Base-by-base conservation (phyloP, 129 eudicot genomes). In the Arctium lappa region DNA sequence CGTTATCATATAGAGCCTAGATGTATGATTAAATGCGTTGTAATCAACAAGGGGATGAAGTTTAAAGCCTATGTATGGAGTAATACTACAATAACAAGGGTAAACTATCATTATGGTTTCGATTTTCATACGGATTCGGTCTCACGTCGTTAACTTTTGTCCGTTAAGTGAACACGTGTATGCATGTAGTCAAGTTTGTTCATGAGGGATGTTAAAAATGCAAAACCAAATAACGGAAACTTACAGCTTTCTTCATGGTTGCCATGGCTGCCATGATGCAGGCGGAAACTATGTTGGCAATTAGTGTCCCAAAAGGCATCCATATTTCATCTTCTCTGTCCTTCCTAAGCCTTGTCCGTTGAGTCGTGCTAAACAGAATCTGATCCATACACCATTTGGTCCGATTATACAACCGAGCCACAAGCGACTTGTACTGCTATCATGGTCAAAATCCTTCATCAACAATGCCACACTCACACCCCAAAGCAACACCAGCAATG, bases 241-340 rank as follows among this genome's bases (percentile, higher is more conserved):
- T 81, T 82, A 96, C 99, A 76, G 85, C 88, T 89, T 90, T 93
- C 86, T 93, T 93, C 4, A 90, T 4, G 4, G 91, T 85, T 74
- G 99, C 99, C 15, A 93, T 91, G 6, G 90, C 91, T 72, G 99
- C 99, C 99, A 96, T 93, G 74, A 90, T 75, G 53, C 98, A 93
- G 6, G 94, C 90, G 0, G 99, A 97, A 66, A 86, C 77, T 48
- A 96, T 94, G 78, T 96, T 96, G 69, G 99, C 98, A 22, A 84
- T 82, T 32, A 96, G 76, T 16, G 99, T 96, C 48, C 99, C 99
- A 15, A 93, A 91, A 34, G 99, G 99, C 73, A 96, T 84, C 99
- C 99, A 96, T 85, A 96, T 85, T 88, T 91, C 65, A 87, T 37
- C 27, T 9, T 31, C 27, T 89, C 88, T 44, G 60, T 46, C 80